These are phyloP conservation scores for Rhizopogon salebrosus DNA, from an alignment of 768 basidiomycete genomes.

Conservation along the genomic window DNA sequence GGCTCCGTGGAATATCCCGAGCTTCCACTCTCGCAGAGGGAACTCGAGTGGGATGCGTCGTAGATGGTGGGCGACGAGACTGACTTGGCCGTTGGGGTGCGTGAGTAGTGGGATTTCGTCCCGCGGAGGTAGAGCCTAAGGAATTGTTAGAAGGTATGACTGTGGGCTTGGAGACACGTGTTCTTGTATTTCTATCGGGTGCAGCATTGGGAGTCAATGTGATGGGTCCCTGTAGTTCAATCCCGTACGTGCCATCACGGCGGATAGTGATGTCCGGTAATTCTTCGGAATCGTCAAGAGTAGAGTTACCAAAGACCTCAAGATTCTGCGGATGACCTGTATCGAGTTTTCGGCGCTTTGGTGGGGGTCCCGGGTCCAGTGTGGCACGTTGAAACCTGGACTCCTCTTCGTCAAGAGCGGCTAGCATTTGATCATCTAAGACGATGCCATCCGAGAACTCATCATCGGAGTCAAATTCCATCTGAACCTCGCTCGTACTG, in stretches of 20 bases:
- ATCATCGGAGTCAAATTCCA: constrained; percentile 65
- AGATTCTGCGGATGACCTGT: constrained; percentile 36
- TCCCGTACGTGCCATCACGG: constrained; percentile 51
- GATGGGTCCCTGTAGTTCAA: constrained; percentile 12
- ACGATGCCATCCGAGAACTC: constrained; percentile 60
- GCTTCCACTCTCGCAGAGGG: constrained; percentile 13
- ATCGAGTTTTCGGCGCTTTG: constrained; percentile 54
- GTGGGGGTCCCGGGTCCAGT: constrained; percentile 29
- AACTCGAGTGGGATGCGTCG: constrained; percentile 9
- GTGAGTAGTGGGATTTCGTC: neutral
- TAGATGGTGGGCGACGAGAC: constrained; percentile 11
- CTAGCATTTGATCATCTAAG: constrained; percentile 57
- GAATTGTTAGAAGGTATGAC: constrained; percentile 1
- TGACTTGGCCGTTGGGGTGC: neutral
- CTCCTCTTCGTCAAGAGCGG: constrained; percentile 58
- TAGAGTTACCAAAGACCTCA: constrained; percentile 17
- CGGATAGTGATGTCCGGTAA: constrained; percentile 62
- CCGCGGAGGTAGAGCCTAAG: neutral
- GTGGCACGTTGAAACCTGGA: constrained; percentile 24
- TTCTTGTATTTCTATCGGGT: neutral
- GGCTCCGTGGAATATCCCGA: constrained; percentile 14
- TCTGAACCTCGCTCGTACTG: constrained; percentile 21
- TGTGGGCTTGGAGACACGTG: constrained; percentile 4
- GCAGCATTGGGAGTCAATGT: neutral
- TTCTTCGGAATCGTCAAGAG: constrained; percentile 40